Evolutionary conservation across 2,329 filamentous ascomycete species (phyloP).

Genomic region (Xylaria hypoxylon): DNA sequence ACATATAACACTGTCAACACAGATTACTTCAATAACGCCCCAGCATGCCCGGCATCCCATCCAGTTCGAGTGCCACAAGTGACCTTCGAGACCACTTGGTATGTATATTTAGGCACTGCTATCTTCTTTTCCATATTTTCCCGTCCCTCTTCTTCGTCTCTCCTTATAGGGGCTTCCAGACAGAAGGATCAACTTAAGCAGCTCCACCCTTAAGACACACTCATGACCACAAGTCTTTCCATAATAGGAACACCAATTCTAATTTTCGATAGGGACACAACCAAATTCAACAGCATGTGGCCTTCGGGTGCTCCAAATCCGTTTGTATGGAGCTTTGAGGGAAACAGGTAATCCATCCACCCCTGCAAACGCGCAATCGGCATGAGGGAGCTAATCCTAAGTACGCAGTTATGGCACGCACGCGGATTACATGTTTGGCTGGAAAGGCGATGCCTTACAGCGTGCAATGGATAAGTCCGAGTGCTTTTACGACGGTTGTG

Average conservation of each 20-base stretch:
- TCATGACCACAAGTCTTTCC: neutral
- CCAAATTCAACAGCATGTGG: slow-evolving; percentile 54
- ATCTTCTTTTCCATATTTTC: neutral
- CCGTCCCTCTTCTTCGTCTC: neutral
- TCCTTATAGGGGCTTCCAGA: neutral
- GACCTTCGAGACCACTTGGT: slow-evolving; percentile 55
- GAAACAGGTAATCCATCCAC: no score
- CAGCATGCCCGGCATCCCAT: slow-evolving; percentile 47
- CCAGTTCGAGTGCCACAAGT: slow-evolving; percentile 53
- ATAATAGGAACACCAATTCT: neutral
- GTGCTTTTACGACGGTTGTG: slow-evolving; percentile 53
- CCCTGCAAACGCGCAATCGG: no score
- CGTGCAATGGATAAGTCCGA: slow-evolving; percentile 52
- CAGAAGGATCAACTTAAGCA: neutral
- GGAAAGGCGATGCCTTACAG: slow-evolving; percentile 48
- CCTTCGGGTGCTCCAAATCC: slow-evolving; percentile 47
- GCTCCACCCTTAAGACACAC: neutral
- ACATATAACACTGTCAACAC: slow-evolving; percentile 47
- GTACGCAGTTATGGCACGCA: slow-evolving; percentile 51
- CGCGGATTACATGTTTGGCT: slow-evolving; percentile 55
- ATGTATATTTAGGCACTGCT: neutral
- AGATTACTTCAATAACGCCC: slow-evolving; percentile 41
- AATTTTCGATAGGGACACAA: slow-evolving; percentile 50
- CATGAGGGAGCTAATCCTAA: no score
- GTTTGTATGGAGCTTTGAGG: slow-evolving; percentile 48